Evolutionary conservation across 345 rosid species (phyloP).

Genomic region (Nasturtium officinale): DNA sequence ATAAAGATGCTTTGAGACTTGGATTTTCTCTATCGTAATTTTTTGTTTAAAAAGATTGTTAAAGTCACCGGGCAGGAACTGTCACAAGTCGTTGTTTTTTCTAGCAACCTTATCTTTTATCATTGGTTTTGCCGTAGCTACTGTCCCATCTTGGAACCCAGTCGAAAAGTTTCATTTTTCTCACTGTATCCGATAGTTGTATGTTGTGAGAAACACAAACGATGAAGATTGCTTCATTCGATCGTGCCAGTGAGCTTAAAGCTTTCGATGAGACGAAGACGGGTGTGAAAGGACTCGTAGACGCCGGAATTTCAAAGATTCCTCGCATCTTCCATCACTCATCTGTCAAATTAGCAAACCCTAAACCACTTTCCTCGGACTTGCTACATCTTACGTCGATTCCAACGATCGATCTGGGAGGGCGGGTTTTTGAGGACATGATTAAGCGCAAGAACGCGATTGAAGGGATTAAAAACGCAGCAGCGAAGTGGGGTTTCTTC

Average conservation of each 20-base stretch:
- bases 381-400: constrained; percentile 22
- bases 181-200: neutral
- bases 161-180: neutral
- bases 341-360: neutral
- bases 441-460: constrained; percentile 31
- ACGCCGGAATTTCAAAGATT: constrained; percentile 37
- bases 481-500: constrained; percentile 49
- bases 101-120: neutral
- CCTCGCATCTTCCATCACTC: constrained; percentile 41
- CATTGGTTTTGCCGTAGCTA: neutral
- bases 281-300: constrained; percentile 47
- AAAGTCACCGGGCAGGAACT: neutral
- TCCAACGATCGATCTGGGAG: constrained; percentile 50
- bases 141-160: neutral
- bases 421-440: too few relatives aligned
- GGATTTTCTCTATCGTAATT: neutral
- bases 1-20: neutral
- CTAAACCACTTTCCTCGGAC: constrained; percentile 3
- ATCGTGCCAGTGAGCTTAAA: constrained; percentile 35
- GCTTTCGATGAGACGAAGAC: constrained; percentile 47
- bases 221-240: constrained; percentile 23
- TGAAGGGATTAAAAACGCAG: constrained; percentile 40
- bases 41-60: neutral
- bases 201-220: neutral
- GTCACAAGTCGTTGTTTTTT: neutral